These are phyloP conservation scores for Penicillium corylophilum DNA, from an alignment of 2,329 filamentous ascomycete species.

Conservation along the genomic window DNA sequence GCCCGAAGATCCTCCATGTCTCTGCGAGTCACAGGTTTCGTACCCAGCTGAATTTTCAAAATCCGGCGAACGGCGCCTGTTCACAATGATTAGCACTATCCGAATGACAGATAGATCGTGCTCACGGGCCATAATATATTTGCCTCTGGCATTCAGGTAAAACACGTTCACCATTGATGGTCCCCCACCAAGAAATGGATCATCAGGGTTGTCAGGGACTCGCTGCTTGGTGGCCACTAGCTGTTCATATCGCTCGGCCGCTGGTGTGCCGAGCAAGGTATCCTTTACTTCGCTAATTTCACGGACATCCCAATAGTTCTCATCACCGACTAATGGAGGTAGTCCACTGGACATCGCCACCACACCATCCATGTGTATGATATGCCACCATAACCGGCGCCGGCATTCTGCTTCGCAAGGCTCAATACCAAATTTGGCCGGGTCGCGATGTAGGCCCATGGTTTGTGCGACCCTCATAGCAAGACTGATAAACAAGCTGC, in stretches of 20 bases:
- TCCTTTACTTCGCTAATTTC: conserved; percentile 50
- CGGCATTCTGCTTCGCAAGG: conserved; percentile 47
- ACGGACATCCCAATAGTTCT: conserved; percentile 50
- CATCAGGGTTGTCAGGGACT: conserved; percentile 42
- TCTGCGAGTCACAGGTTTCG: conserved; percentile 41
- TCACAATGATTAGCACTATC: conserved; percentile 1
- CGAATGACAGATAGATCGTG: conserved; percentile 1
- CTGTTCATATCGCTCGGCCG: conserved; percentile 39
- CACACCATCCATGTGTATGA: conserved; percentile 50
- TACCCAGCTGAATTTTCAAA: conserved; percentile 47
- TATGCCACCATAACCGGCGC: conserved; percentile 51
- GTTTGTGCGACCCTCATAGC: conserved; percentile 49
- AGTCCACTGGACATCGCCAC: conserved; percentile 52
- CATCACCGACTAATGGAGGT: conserved; percentile 48
- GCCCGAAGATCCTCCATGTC: conserved; percentile 47
- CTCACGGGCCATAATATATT: conserved; percentile 48
- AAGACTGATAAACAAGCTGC: conserved; percentile 49
- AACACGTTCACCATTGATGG: conserved; percentile 45
- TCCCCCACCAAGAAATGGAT: conserved; percentile 41
- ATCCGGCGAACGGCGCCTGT: conserved; percentile 45
- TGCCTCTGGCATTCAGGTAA: conserved; percentile 45
- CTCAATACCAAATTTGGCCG: conserved; percentile 48
- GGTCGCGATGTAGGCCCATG: conserved; percentile 51
- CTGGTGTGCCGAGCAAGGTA: conserved; percentile 39
- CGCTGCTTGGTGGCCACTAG: conserved; percentile 33